Evolutionary conservation across 2,329 filamentous ascomycete genomes (phyloP).

Genomic region (Claviceps humidiphila): DNA sequence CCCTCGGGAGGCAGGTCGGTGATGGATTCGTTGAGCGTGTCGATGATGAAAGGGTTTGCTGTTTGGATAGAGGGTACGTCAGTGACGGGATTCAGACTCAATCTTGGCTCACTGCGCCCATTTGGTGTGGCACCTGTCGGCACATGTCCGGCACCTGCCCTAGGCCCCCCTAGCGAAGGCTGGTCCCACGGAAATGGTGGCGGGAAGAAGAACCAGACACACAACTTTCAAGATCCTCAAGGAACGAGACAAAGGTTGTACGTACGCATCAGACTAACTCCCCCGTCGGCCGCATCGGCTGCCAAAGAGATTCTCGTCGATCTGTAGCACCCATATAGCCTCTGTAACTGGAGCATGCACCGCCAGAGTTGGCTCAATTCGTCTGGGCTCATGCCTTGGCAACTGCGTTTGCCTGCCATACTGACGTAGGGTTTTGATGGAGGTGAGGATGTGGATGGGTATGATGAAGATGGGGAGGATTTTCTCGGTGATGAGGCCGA

Average conservation of each 20-base stretch:
- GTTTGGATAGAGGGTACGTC: not conserved
- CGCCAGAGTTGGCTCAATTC: constrained; percentile 31
- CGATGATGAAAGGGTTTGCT: constrained; percentile 28
- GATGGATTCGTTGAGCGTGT: constrained; percentile 25
- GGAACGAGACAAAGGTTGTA: constrained; percentile 4
- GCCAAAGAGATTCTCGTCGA: constrained; percentile 36
- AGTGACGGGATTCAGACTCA: too few species aligned
- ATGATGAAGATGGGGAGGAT: constrained; percentile 2
- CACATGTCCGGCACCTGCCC: too few species aligned
- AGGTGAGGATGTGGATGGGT: not conserved
- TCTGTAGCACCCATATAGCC: constrained; percentile 34
- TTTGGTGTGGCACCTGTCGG: too few species aligned
- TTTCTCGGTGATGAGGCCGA: not conserved
- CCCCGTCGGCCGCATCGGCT: constrained; percentile 26
- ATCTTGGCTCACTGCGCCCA: too few species aligned
- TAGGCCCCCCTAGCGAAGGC: too few species aligned
- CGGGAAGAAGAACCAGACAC: too few species aligned
- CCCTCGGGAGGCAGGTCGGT: constrained; percentile 24
- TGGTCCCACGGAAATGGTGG: too few species aligned
- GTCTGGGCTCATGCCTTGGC: constrained; percentile 20
- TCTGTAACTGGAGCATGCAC: constrained; percentile 35
- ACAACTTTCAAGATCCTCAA: too few species aligned
- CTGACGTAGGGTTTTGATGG: not conserved
- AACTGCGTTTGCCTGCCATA: constrained; percentile 15
- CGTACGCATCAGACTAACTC: constrained; percentile 31